Percentiles rank a stretch among this genome's conserved stretches.
These are phyloP conservation scores for Aspergillus floridensis DNA, from an alignment of 2,329 filamentous ascomycete genomes.

Conservation along the genomic window DNA sequence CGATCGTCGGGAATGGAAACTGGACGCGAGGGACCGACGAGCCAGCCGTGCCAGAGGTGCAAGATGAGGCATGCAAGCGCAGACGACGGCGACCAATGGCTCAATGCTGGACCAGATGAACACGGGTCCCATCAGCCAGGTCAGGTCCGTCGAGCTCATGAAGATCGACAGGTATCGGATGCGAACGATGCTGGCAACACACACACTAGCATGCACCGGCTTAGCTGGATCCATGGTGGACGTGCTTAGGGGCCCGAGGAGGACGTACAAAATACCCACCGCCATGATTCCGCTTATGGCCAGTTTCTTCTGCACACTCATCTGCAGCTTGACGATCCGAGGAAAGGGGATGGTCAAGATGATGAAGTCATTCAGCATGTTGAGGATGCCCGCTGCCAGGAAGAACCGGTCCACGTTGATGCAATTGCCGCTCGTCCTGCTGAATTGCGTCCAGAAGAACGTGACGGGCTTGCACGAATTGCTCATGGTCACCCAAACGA, in stretches of 20 bases:
- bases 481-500: conserved; percentile 14
- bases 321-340: conserved; percentile 12
- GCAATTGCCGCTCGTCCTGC: conserved; percentile 4
- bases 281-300: conserved; percentile 17
- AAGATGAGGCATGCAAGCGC: conserved; percentile 13
- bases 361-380: conserved; percentile 12
- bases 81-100: conserved; percentile 9
- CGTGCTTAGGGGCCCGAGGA: too few species aligned
- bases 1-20: not conserved
- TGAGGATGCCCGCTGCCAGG: conserved; percentile 9
- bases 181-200: conserved; percentile 7
- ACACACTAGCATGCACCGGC: not conserved
- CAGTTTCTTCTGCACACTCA: conserved; percentile 11
- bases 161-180: conserved; percentile 6
- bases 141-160: not conserved
- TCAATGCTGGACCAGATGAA: conserved; percentile 16
- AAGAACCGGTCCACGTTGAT: conserved; percentile 12
- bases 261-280: conserved; percentile 15
- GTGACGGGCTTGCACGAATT: conserved; percentile 12
- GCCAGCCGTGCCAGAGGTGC: conserved; percentile 11
- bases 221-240: not conserved
- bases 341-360: conserved; percentile 4
- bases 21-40: not conserved
- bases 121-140: conserved; percentile 11
- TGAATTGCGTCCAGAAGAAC: conserved; percentile 20